Evolutionary conservation across 768 basidiomycete species (phyloP).

Genomic region (Podaxis mareebaensis): DNA sequence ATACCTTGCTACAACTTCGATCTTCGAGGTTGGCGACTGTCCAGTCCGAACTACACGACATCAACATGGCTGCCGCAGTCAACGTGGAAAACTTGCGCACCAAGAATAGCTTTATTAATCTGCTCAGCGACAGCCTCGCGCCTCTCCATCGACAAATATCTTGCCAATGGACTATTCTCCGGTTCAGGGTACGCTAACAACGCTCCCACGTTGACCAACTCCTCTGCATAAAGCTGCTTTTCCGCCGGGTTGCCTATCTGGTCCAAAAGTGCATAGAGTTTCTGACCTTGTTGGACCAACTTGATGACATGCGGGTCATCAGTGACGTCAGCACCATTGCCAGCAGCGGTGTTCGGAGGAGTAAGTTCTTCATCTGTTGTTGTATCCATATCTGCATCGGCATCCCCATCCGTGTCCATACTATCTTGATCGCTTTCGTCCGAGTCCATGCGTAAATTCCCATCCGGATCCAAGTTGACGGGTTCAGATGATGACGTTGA

Average conservation of each 20-base stretch:
- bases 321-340: neutral
- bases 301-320: slow-evolving; percentile 11
- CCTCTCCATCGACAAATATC: slow-evolving; percentile 75
- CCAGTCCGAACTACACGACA: slow-evolving; percentile 47
- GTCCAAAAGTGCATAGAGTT: slow-evolving; percentile 64
- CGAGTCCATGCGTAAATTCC: neutral
- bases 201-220: slow-evolving; percentile 73
- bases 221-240: slow-evolving; percentile 61
- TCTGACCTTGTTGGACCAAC: slow-evolving; percentile 43
- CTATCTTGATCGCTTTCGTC: neutral
- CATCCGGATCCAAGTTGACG: neutral
- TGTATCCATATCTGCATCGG: slow-evolving; percentile 1
- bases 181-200: slow-evolving; percentile 84
- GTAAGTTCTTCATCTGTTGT: neutral
- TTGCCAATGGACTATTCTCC: slow-evolving; percentile 71
- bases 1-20: slow-evolving; percentile 69
- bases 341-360: neutral
- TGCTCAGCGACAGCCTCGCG: slow-evolving; percentile 85
- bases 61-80: neutral
- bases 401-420: slow-evolving; percentile 9
- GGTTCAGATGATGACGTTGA: neutral
- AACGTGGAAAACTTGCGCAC: slow-evolving; percentile 46
- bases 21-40: slow-evolving; percentile 52
- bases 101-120: slow-evolving; percentile 82
- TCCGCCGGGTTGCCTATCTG: slow-evolving; percentile 56